Evolutionary conservation across 164 flowering plant species (phyloP), one percentile per base, ranked within the genome.

Genomic region (Cinnamomum micranthum): DNA sequence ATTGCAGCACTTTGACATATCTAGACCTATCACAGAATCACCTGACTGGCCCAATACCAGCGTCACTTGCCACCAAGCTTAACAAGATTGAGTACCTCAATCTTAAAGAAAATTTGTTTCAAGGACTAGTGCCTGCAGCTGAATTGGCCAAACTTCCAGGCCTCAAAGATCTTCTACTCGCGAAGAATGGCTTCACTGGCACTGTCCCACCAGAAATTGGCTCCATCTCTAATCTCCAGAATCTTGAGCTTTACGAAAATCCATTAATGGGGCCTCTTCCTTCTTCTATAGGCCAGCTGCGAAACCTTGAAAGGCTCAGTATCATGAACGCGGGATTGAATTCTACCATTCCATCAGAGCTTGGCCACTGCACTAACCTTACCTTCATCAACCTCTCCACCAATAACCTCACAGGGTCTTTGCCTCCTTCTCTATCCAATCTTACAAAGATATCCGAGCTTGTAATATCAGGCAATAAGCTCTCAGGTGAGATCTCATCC

Each of bases 241-340:
- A 28, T 19, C 79, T 87, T 27, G 86, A 81, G 25, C 68, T 87
- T 41, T 25, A 60, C 50, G 65, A 77, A 6, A 87, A 84, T 75
- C 60, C 71, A 59, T 63, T 87, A 47, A 13, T 33, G 23, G 88
- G 90, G 31, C 62, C 27, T 1, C 76, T 87, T 28, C 91, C 89
- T 68, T 33, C 82, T 74, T 81, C 85, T 2, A 0, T 87, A 33
- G 86, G 87, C 62, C 79, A 79, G 24, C 83, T 86, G 81, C 60
- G 20, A 50, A 77, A 68, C 78, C 81, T 81, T 22, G 73, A 71
- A 20, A 58, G 10, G 19, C 59, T 81, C 19, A 65, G 69, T 35
- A 75, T 81, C 23, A 12, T 19, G 22, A n/a, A 24, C 3, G 67
- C 73, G 15, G 69, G 75, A 50, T 70, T 81, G 63, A 74, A 58